phyloP scores from a whole-genome alignment of 2,329 filamentous ascomycete genomes.

The Nemania sp. region DNA sequence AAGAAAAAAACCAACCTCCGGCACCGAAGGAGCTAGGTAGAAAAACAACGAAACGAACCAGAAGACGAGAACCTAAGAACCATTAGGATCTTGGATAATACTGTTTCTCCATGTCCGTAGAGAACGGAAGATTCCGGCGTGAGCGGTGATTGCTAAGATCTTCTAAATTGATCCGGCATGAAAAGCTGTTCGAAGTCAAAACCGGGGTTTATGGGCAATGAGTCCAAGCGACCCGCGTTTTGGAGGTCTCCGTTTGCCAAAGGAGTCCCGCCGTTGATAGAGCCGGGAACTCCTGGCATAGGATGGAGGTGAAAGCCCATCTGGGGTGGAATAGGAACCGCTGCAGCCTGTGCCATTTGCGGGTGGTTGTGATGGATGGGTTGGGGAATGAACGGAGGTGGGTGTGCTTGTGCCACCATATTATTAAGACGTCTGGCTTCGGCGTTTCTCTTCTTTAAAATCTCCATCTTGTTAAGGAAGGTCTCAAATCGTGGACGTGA shows the following conservation, averaged over 20 bases:
- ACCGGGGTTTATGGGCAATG: too few species aligned
- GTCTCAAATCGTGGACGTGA: background rate
- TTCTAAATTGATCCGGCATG: background rate
- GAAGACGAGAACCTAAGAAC: background rate
- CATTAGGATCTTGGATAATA: background rate
- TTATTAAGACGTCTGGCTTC: conserved; percentile 2
- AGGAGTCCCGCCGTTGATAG: background rate
- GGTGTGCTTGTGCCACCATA: background rate
- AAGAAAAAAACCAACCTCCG: background rate
- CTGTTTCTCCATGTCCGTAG: background rate
- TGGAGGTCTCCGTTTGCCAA: background rate
- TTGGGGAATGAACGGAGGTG: background rate
- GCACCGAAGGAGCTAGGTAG: background rate
- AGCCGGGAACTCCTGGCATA: background rate
- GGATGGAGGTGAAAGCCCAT: conserved; percentile 17
- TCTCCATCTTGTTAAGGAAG: conserved; percentile 24
- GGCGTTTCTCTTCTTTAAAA: conserved; percentile 6
- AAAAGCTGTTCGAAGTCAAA: background rate
- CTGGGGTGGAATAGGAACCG: conserved; percentile 4
- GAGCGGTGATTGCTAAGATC: background rate
- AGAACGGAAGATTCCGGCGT: background rate
- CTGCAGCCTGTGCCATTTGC: background rate
- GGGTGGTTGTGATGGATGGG: background rate
- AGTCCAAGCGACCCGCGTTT: background rate
- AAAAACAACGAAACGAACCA: background rate